A percentile compares a stretch with the other conserved stretches of the same genome.
Conservation (phyloP, 2,329 filamentous ascomycete genomes). For the Talaromyces sp. region DNA sequence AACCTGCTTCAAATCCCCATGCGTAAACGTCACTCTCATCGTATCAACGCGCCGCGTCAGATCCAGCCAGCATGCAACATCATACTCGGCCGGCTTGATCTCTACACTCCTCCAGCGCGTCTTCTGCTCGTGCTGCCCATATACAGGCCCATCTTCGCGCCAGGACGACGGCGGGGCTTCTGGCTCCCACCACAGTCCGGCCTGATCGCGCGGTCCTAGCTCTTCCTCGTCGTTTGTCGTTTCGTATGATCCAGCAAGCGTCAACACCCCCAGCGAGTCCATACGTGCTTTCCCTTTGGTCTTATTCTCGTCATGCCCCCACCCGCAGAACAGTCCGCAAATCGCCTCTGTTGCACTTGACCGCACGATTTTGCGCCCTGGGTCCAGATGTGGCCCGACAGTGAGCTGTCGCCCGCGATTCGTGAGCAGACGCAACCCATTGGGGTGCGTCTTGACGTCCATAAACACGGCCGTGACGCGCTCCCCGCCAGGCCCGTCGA, state of each 20-base stretch:
- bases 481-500: neutral
- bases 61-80: neutral
- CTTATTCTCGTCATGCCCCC: neutral
- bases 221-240: neutral
- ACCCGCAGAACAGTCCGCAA: neutral
- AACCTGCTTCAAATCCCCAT: neutral
- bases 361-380: neutral
- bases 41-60: neutral
- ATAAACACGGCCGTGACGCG: neutral
- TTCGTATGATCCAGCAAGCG: neutral
- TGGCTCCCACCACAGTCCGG: neutral
- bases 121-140: neutral
- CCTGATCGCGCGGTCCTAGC: neutral
- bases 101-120: neutral
- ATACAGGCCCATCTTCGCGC: neutral
- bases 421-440: constrained; percentile 17
- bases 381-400: neutral
- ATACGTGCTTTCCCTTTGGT: neutral
- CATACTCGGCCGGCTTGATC: neutral
- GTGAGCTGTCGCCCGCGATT: neutral
- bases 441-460: neutral
- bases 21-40: neutral
- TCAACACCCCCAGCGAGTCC: neutral
- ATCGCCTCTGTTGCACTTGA: neutral
- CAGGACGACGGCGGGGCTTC: neutral